Evolutionary conservation across 2,329 filamentous ascomycete species (phyloP).

Genomic region (Alternaria ventricosa): DNA sequence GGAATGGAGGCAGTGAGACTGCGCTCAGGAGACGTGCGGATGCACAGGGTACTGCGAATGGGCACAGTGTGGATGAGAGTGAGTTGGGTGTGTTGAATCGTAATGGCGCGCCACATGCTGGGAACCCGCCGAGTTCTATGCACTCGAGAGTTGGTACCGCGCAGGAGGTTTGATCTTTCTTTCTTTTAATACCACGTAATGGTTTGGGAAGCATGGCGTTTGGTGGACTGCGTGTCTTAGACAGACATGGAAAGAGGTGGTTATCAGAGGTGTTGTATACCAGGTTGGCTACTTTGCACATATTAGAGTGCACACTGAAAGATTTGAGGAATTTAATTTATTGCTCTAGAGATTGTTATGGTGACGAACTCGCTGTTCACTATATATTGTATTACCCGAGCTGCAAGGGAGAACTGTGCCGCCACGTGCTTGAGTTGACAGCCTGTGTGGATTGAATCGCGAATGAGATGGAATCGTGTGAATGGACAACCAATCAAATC

Average conservation of each 20-base stretch:
- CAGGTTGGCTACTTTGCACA: neutral
- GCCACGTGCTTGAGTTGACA: neutral
- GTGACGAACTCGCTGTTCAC: neutral
- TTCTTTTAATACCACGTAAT: neutral
- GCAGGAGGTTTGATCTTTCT: neutral
- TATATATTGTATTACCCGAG: neutral
- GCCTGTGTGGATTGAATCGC: neutral
- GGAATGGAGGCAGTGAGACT: constrained; percentile 16
- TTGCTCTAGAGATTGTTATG: neutral
- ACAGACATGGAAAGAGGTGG: neutral
- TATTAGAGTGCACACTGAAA: neutral
- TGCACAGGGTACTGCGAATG: constrained; percentile 2
- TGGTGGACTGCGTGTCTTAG: neutral
- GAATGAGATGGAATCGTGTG: neutral
- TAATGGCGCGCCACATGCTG: constrained; percentile 8
- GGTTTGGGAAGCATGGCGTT: neutral
- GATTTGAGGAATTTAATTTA: neutral
- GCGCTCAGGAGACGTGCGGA: constrained; percentile 6
- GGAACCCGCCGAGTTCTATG: neutral
- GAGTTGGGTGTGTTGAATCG: constrained; percentile 9
- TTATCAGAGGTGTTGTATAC: neutral
- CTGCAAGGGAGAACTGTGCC: neutral
- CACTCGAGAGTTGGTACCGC: neutral
- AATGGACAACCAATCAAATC: neutral
- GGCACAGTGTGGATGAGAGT: constrained; percentile 7